A percentile compares a stretch with the other conserved stretches of the same genome.
Evolutionary conservation across 257 asterid species (phyloP).

Genomic region (Gentiana macrophylla): DNA sequence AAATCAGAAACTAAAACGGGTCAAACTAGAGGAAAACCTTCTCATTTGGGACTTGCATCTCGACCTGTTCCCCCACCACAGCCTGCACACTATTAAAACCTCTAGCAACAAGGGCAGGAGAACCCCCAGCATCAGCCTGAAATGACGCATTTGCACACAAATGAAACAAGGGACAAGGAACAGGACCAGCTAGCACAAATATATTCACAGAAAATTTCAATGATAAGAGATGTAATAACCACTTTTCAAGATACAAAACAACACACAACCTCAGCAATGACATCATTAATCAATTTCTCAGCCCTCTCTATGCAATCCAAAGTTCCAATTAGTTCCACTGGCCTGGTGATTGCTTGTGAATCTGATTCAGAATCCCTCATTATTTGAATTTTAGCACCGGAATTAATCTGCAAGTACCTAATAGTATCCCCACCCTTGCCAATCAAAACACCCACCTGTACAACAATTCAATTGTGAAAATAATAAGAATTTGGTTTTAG

Average conservation of each 20-base stretch:
- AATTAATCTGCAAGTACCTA: conserved; percentile 81
- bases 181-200: neutral
- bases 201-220: neutral
- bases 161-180: neutral
- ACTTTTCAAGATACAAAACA: conserved; percentile 4
- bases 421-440: conserved; percentile 98
- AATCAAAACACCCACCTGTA: conserved; percentile 90
- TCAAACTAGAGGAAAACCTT: conserved; percentile 34
- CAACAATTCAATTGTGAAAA: too few relatives aligned
- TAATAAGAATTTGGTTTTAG: neutral
- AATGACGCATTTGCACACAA: conserved; percentile 10
- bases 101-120: conserved; percentile 96
- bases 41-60: conserved; percentile 86
- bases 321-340: conserved; percentile 84
- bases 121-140: conserved; percentile 99
- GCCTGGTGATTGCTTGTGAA: conserved; percentile 56
- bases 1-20: neutral
- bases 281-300: conserved; percentile 78
- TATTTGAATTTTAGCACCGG: conserved; percentile 98
- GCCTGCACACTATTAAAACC: conserved; percentile 75
- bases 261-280: conserved; percentile 73
- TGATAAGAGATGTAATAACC: neutral
- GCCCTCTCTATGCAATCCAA: conserved; percentile 63
- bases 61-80: conserved; percentile 77
- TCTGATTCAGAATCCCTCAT: conserved; percentile 91